Evolutionary conservation across 2,329 filamentous ascomycete species (phyloP), one percentile per base, ranked within the genome.

Genomic region (Ceratocystis huliohia): DNA sequence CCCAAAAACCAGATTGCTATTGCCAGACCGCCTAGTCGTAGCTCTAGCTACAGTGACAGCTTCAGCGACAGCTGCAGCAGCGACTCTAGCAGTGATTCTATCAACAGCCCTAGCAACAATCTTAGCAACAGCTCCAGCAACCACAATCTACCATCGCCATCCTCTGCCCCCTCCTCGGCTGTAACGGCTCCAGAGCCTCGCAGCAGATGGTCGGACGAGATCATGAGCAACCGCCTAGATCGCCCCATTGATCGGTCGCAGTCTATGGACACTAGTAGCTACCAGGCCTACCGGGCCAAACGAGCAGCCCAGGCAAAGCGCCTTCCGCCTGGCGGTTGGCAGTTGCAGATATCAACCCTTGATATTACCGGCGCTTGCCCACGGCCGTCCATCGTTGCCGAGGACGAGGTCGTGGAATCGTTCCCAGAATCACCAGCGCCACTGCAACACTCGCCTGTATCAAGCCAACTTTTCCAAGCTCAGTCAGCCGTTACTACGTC

Each of bases 341-440:
- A 68, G 45, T 37, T 68, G 13, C 67, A 66, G 33, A 65, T 66
- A 6, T 68, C 67, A 10, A 66, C 63, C 44, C 61, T 68, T 3
- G 67, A 68, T 17, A 63, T 61, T 25, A 68, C 67, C 53, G 67
- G 67, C 4, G 56, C 67, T 6, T 59, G 57, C 33, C 45, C 59
- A 10, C 59, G 66, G 22, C 66, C 64, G 3, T 61, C 64, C n/a
- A 53, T 63, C 20, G 59, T 68, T 22, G 64, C 64, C 28, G 64
- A 68, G 59, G 66, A 65, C 22, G 64, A 68, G 22, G 64, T 46
- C 8, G 64, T 66, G 15, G 50, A 50, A 8, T 64, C 66, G 20
- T 25, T 53, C 25, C 25, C 56, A 37, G 13, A 20, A 15, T 59
- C 56, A 8, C 10, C 25, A 5, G 30, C 56, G 15, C 22, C 28